Evolutionary conservation across 2,329 filamentous ascomycete species (phyloP), one percentile per base, ranked within the genome.

Genomic region (Lecanicillium sp.): DNA sequence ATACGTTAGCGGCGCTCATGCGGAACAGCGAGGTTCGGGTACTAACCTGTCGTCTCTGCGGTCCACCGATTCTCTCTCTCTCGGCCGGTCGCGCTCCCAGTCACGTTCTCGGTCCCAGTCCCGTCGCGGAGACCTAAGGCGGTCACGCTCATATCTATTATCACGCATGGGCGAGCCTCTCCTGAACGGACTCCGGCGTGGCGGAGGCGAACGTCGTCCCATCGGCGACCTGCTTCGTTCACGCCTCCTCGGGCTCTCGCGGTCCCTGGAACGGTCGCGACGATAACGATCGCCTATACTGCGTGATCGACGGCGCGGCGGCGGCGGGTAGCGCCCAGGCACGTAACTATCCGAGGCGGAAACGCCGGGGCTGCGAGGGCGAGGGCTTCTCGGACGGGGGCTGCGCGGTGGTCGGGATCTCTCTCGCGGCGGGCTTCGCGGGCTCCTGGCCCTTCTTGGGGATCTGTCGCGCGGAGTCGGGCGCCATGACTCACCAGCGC

Each of bases 401-500:
- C 59, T 63, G 36, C 56, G 51, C 9, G 51, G 45, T 43, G 55
- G 50, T 17, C 29, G 6, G 27, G 27, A 35, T 20, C 40, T 17
- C 17, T 58, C 57, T 25, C 44, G 43, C 27, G 39, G 37, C 14
- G 57, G 54, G 33, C 54, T 44, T 17, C 53, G 41, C 10, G 58
- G 58, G 44, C 58, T 62, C 39, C 57, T 54, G 15, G 48, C 43
- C 42, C 56, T 51, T 33, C 57, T 48, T 13, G 50, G 51, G 43
- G 46, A 56, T 42, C 57, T 48, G 17, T 44, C 48, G 7, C 68
- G 58, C 36, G 74, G 75, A 42, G 72, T 77, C 10, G 74, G 74
- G 43, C 74, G 64, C 64, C 76, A 79, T 28, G 73, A 77, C 57
- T 79, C 74, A 42, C 74, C 74, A 11, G 75, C 75, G 37, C 74